Conservation (phyloP, 2,329 filamentous ascomycete species). For the Alternaria gaisen region DNA sequence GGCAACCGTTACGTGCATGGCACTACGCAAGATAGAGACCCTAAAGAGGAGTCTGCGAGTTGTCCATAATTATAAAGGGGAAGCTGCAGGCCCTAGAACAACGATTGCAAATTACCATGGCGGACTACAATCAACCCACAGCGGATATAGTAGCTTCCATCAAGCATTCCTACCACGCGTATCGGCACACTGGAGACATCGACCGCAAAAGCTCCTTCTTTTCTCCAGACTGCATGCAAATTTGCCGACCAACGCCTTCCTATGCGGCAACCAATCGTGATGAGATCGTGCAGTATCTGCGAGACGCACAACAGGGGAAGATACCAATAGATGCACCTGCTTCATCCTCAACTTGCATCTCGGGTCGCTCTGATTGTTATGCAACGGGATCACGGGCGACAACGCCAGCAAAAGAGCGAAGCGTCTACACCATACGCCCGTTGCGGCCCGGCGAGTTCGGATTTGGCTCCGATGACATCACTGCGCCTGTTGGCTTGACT, state of each 20-base stretch:
- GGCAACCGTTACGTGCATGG: not conserved
- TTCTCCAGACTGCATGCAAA: slow-evolving; percentile 24
- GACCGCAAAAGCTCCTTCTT: slow-evolving; percentile 21
- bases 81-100: not conserved
- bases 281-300: slow-evolving; percentile 22
- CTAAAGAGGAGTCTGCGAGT: not conserved
- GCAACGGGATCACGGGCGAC: not conserved
- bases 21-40: not conserved
- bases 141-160: slow-evolving; percentile 8
- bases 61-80: not conserved
- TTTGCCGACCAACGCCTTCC: slow-evolving; percentile 20
- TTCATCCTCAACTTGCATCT: not conserved
- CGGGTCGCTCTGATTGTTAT: not conserved
- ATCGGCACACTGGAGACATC: slow-evolving; percentile 19
- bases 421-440: slow-evolving; percentile 21
- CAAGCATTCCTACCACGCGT: slow-evolving; percentile 18
- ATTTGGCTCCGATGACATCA: slow-evolving; percentile 12
- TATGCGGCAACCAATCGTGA: slow-evolving; percentile 19
- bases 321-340: not conserved
- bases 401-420: not conserved
- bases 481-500: slow-evolving; percentile 7
- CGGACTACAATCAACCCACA: not conserved
- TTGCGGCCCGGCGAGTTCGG: slow-evolving; percentile 11
- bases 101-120: not conserved
- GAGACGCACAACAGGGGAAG: slow-evolving; percentile 14